Evolutionary conservation across 164 flowering plant species (phyloP).

Genomic region (Aristolochia fimbriata): DNA sequence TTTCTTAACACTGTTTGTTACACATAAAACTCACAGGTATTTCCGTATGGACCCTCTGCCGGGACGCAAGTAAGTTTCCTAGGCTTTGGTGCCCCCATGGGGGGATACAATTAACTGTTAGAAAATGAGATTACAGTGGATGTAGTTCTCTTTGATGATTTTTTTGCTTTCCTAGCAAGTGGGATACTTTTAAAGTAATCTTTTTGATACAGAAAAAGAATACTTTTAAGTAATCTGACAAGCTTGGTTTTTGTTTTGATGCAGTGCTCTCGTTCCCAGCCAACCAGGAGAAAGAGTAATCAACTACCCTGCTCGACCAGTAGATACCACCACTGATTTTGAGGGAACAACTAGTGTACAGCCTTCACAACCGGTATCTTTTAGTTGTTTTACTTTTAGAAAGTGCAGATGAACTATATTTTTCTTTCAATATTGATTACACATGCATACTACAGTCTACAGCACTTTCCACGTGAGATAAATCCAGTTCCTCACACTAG

Average conservation of each 20-base stretch:
- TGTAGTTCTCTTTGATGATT: constrained; percentile 1
- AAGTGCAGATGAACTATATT: neutral
- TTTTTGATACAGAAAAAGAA: too few relatives aligned
- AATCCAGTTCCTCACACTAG: too few relatives aligned
- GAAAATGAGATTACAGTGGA: neutral
- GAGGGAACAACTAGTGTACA: constrained; percentile 90
- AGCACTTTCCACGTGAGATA: too few relatives aligned
- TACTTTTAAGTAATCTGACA: too few relatives aligned
- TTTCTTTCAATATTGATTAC: neutral
- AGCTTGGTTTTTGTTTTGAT: constrained; percentile 8
- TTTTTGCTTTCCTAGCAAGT: constrained; percentile 5
- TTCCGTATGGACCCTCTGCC: constrained; percentile 84
- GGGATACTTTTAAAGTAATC: constrained; percentile 12
- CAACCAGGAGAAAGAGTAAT: constrained; percentile 75
- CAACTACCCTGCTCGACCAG: constrained; percentile 87
- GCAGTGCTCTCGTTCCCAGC: constrained; percentile 71
- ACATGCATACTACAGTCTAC: neutral
- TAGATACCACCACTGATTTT: constrained; percentile 80
- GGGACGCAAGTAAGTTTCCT: constrained; percentile 70
- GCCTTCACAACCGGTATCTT: constrained; percentile 77
- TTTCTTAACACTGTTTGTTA: neutral
- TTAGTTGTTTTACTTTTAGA: neutral
- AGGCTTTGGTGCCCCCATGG: neutral
- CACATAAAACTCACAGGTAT: constrained; percentile 36
- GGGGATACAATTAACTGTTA: neutral